Percentiles rank a stretch among this genome's conserved stretches.
Conservation (phyloP, 2,329 filamentous ascomycete genomes). For the Penicillium hesseltinei region DNA sequence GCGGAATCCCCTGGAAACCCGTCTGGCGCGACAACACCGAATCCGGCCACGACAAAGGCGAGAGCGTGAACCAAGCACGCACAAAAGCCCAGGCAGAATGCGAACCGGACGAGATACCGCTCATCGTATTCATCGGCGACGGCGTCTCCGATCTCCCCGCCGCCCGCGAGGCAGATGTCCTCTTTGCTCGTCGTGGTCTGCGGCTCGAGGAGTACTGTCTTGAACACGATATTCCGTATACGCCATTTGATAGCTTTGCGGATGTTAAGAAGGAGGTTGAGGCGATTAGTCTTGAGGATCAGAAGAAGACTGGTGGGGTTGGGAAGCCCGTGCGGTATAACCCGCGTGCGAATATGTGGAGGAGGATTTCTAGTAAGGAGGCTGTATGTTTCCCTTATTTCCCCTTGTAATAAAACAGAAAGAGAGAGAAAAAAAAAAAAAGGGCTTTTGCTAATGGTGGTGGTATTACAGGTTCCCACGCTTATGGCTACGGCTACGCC, state of each 20-base stretch:
- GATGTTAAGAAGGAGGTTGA: constrained; percentile 63
- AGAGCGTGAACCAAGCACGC: constrained; percentile 63
- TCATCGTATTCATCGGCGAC: constrained; percentile 69
- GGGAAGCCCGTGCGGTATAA: constrained; percentile 64
- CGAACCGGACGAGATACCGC: constrained; percentile 61
- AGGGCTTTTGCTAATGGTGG: neutral
- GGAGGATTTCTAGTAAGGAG: constrained; percentile 59
- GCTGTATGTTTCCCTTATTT: constrained; percentile 41
- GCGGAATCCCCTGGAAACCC: constrained; percentile 62
- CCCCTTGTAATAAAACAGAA: too few species aligned
- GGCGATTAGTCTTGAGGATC: constrained; percentile 58
- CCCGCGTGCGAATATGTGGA: constrained; percentile 67
- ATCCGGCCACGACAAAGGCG: constrained; percentile 66
- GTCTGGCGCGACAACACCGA: constrained; percentile 66
- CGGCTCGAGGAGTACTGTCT: constrained; percentile 65
- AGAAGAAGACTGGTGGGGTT: constrained; percentile 58
- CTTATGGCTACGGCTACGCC: constrained; percentile 53
- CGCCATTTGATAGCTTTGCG: constrained; percentile 64
- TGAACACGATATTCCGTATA: constrained; percentile 60
- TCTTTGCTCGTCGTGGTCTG: constrained; percentile 65
- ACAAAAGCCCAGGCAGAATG: constrained; percentile 52
- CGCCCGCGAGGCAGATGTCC: constrained; percentile 64
- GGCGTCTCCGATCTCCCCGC: constrained; percentile 67
- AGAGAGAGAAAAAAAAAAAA: too few species aligned
- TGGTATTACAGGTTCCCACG: constrained; percentile 38